Percentiles rank a stretch among this genome's conserved stretches.
These are phyloP conservation scores for Ramaria sp. DNA, from an alignment of 768 basidiomycete species.

Conservation along the genomic window DNA sequence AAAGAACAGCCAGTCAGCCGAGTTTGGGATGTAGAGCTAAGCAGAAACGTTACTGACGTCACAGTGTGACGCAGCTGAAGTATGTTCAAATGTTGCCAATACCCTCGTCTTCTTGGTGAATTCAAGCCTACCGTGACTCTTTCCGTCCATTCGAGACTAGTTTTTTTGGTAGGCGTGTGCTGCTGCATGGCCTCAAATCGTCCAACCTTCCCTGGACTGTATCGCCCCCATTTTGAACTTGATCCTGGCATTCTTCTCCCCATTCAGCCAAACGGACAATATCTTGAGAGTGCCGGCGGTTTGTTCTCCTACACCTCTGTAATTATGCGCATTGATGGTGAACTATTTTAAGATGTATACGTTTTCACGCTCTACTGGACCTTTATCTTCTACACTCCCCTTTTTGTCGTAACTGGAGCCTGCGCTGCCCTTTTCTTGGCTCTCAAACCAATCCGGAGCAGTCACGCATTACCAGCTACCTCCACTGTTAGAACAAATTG, in stretches of 20 bases:
- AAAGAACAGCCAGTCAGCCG: no score
- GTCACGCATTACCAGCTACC: background rate
- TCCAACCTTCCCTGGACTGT: slow-evolving; percentile 6
- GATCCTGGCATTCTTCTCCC: background rate
- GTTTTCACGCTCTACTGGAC: slow-evolving; percentile 8
- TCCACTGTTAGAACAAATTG: background rate
- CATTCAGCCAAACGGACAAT: background rate
- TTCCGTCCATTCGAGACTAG: background rate
- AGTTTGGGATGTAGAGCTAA: no score
- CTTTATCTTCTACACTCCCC: slow-evolving; percentile 4
- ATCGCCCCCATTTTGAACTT: slow-evolving; percentile 1
- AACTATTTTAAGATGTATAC: background rate
- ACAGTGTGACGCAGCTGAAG: no score
- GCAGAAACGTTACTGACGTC: no score
- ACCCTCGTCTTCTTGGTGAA: no score
- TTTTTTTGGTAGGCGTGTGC: background rate
- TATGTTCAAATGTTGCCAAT: no score
- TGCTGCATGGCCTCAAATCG: background rate
- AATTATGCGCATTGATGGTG: background rate
- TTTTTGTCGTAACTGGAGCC: slow-evolving; percentile 1
- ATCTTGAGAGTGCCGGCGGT: slow-evolving; percentile 3
- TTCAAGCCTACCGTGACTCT: background rate
- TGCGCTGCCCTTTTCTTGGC: slow-evolving; percentile 2
- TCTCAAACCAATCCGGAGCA: background rate
- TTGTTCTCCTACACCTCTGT: background rate